Evolutionary conservation across 1,139 yeast genomes (phyloP).

Genomic region (Barnettozyma hawaiiensis): DNA sequence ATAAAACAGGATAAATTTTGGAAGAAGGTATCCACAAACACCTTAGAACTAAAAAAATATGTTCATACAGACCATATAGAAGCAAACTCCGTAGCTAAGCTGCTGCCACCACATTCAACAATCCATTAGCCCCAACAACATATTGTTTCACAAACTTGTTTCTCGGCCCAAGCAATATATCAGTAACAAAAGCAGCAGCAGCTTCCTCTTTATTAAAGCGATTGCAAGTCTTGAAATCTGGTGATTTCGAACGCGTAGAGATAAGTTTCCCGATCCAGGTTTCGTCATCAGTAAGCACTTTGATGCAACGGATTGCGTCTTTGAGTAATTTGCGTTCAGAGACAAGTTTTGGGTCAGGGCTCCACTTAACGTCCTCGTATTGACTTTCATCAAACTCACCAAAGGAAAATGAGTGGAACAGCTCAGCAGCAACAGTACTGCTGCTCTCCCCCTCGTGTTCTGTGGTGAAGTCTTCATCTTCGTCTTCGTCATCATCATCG

Average conservation of each 20-base stretch:
- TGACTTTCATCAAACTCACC: conserved; percentile 4
- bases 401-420: conserved; percentile 9
- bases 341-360: conserved; percentile 37
- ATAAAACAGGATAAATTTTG: background rate
- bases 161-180: conserved; percentile 3
- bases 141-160: conserved; percentile 15
- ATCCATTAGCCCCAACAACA: conserved; percentile 20
- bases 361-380: conserved; percentile 41
- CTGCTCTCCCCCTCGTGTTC: background rate
- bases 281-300: conserved; percentile 47
- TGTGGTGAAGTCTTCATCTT: background rate
- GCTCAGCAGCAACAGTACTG: background rate
- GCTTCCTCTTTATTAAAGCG: background rate
- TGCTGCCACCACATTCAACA: conserved; percentile 7
- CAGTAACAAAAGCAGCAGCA: background rate
- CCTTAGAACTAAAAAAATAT: background rate
- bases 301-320: conserved; percentile 54
- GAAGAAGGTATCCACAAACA: background rate
- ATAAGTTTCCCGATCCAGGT: conserved; percentile 47
- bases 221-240: conserved; percentile 23
- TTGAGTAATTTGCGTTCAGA: conserved; percentile 43
- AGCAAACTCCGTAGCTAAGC: no score
- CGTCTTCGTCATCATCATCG: no score
- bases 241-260: conserved; percentile 38
- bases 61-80: no score